Evolutionary conservation across 2,329 filamentous ascomycete species (phyloP), one percentile per base, ranked within the genome.

Genomic region (Monilinia fructigena): DNA sequence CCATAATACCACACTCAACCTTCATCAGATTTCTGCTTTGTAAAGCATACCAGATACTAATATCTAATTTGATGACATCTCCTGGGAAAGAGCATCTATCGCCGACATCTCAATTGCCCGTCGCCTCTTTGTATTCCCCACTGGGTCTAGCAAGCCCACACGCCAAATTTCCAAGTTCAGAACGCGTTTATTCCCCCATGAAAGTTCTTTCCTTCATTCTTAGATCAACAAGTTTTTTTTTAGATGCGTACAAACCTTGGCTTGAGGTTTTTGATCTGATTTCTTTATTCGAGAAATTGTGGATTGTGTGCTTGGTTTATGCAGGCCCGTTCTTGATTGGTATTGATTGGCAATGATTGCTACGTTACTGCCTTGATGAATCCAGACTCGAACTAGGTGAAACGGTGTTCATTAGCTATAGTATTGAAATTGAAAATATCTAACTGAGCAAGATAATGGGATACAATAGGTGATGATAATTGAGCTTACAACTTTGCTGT

Each of bases 61-160:
- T 10, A n/a, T 31, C 23, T 47, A 38, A 4, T 58, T 26, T 18
- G 14, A 38, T 26, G n/a, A 4, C 7, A 20, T 56, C 16, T 58
- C 23, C 1, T 31, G n/a, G 6, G 28, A 0, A 3, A 48, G 47
- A 8, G 12, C 20, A 20, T n/a, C 11, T 31, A 8, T 58, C 18
- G 2, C 16, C 55, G 2, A 31, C 4, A 42, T 47, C 10, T 1
- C 31, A 1, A 35, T 42, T 18, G 40, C 40, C 40, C 16, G 40
- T 10, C 0, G 31, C 20, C 1, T 3, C 6, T 4, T 20, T 47
- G 8, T n/a, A 28, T 1, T n/a, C 5, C 16, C n/a, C 28, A 11
- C 7, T 40, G 2, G 6, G 0, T 45, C 20, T 18, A 28, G 1
- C 12, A 14, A 58, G 40, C 18, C 31, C 55, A 14, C 5, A 1